phyloP scores from a whole-genome alignment of 192 early-diverging fungal genomes.

The Oehlia diaphana region DNA sequence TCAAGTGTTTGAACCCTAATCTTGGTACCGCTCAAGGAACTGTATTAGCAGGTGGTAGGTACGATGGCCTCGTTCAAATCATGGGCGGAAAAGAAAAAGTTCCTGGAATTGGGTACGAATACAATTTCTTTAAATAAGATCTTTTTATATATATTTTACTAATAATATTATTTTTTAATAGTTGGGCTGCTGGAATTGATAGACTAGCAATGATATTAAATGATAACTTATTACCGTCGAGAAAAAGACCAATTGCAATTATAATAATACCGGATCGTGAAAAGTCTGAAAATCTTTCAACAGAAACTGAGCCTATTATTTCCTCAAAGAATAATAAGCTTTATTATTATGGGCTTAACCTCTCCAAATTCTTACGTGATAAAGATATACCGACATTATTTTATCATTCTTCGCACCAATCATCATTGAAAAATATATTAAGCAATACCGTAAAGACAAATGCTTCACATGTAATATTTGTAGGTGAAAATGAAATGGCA shows the following conservation, averaged over 20 bases:
- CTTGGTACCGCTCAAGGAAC: slow-evolving; percentile 61
- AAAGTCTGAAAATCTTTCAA: neutral
- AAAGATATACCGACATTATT: slow-evolving; percentile 20
- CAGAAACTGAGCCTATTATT: neutral
- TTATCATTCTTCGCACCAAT: slow-evolving; percentile 16
- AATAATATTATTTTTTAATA: slow-evolving; percentile 10
- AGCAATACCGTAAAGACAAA: slow-evolving; percentile 35
- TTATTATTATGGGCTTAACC: slow-evolving; percentile 9
- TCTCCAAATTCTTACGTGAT: slow-evolving; percentile 29
- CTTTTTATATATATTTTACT: neutral
- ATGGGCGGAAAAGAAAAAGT: slow-evolving; percentile 55
- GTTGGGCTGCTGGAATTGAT: slow-evolving; percentile 70
- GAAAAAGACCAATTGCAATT: slow-evolving; percentile 33
- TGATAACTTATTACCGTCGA: neutral
- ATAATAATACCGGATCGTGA: slow-evolving; percentile 35
- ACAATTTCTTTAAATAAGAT: neutral
- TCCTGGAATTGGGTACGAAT: slow-evolving; percentile 50
- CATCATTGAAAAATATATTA: slow-evolving; percentile 28
- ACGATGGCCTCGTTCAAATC: slow-evolving; percentile 56
- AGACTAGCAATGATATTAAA: slow-evolving; percentile 51
- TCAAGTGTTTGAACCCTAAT: slow-evolving; percentile 37
- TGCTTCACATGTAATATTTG: slow-evolving; percentile 39
- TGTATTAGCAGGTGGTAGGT: slow-evolving; percentile 66
- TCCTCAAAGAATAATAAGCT: neutral
- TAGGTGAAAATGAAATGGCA: slow-evolving; percentile 38